Evolutionary conservation across 768 basidiomycete genomes (phyloP).

Genomic region (Lactifluus echinatus): DNA sequence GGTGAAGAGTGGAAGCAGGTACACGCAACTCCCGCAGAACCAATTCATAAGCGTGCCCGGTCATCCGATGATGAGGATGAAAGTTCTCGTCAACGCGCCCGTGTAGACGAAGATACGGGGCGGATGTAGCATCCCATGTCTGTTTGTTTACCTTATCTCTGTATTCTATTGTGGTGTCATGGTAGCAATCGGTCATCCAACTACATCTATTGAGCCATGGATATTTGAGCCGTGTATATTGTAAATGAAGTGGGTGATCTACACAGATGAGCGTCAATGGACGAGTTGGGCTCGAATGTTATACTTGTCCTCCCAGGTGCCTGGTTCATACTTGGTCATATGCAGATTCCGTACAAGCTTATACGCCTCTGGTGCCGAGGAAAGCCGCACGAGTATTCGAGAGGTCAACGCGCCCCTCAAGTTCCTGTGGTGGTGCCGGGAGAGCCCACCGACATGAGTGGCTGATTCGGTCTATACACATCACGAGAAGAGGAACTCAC

Average conservation of each 20-base stretch:
- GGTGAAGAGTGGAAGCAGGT: slow-evolving; percentile 81
- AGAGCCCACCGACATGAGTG: neutral
- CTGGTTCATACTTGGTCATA: slow-evolving; percentile 40
- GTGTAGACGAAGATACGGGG: slow-evolving; percentile 57
- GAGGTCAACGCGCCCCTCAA: slow-evolving; percentile 35
- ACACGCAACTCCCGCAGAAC: slow-evolving; percentile 35
- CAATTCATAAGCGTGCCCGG: slow-evolving; percentile 53
- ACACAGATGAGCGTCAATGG: slow-evolving; percentile 35
- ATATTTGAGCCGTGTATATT: neutral
- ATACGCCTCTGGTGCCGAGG: slow-evolving; percentile 57
- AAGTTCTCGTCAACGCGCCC: slow-evolving; percentile 45
- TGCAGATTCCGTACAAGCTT: slow-evolving; percentile 56
- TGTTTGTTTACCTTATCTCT: slow-evolving; percentile 8
- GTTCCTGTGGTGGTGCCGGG: neutral
- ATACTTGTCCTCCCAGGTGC: slow-evolving; percentile 32
- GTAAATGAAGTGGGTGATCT: slow-evolving; percentile 7
- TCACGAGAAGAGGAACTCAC: slow-evolving; percentile 31
- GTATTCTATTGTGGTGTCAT: slow-evolving; percentile 13
- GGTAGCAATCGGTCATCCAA: neutral
- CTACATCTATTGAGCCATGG: slow-evolving; percentile 17
- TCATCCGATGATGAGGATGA: slow-evolving; percentile 77
- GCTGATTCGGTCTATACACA: neutral
- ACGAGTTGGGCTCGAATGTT: slow-evolving; percentile 41
- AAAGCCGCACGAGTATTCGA: slow-evolving; percentile 47
- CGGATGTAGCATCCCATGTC: slow-evolving; percentile 45